phyloP scores from a whole-genome alignment of 2,329 filamentous ascomycete species.

The Xylariales sp. region DNA sequence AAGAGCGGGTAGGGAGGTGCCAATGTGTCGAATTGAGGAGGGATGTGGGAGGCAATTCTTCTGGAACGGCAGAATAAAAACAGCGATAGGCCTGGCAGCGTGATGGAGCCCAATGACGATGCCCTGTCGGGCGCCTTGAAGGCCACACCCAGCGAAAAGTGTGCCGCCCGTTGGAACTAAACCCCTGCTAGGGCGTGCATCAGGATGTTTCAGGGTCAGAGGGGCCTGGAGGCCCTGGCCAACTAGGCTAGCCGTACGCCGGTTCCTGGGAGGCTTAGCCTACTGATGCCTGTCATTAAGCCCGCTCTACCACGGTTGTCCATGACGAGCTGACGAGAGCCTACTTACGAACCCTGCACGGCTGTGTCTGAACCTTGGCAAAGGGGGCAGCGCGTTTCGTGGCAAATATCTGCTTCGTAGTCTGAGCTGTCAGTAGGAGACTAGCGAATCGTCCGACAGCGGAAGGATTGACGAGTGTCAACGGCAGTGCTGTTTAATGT shows the following conservation, averaged over 20 bases:
- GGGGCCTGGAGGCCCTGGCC: slow-evolving; percentile 4
- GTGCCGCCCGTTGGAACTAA: neutral
- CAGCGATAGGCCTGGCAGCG: slow-evolving; percentile 5
- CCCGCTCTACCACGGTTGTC: too few species aligned
- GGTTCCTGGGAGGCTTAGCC: slow-evolving; percentile 17
- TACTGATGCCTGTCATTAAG: slow-evolving; percentile 7
- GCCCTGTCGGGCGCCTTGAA: neutral
- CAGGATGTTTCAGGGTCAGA: slow-evolving; percentile 32
- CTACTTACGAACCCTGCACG: too few species aligned
- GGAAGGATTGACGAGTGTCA: too few species aligned
- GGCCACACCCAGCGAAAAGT: neutral
- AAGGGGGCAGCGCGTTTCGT: too few species aligned
- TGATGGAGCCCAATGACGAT: neutral
- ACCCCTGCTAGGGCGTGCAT: slow-evolving; percentile 25
- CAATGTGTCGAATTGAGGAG: slow-evolving; percentile 4
- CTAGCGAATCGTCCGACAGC: too few species aligned
- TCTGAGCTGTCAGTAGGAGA: too few species aligned
- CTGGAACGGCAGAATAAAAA: slow-evolving; percentile 5
- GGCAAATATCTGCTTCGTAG: too few species aligned
- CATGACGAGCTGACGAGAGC: too few species aligned
- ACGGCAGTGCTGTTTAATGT: too few species aligned
- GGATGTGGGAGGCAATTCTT: slow-evolving; percentile 5
- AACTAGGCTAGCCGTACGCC: slow-evolving; percentile 5
- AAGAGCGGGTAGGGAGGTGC: slow-evolving; percentile 1
- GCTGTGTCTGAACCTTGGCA: too few species aligned